phyloP scores from a whole-genome alignment of 1,284 basidiomycete genomes.

The Neolentinus lepideus region DNA sequence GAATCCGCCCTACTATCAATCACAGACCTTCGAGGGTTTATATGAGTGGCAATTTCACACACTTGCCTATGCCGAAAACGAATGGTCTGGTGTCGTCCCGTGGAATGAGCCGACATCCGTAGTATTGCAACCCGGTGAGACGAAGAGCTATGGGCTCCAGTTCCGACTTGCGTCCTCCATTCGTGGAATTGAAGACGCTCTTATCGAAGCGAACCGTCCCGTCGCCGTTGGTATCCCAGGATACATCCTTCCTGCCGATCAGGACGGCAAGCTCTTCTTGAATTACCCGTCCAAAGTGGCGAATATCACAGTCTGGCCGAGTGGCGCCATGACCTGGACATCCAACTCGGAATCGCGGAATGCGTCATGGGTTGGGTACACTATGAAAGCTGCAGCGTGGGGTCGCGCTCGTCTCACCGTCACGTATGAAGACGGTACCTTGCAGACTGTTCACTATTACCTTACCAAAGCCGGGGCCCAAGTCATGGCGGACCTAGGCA shows the following conservation, averaged over 20 bases:
- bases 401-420: slow-evolving; percentile 44
- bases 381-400: slow-evolving; percentile 38
- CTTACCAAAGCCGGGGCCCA: slow-evolving; percentile 40
- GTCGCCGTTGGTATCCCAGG: slow-evolving; percentile 48
- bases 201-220: slow-evolving; percentile 35
- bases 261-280: slow-evolving; percentile 45
- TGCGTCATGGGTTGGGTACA: slow-evolving; percentile 40
- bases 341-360: slow-evolving; percentile 35
- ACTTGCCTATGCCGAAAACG: slow-evolving; percentile 48
- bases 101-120: slow-evolving; percentile 51
- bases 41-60: slow-evolving; percentile 60
- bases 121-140: slow-evolving; percentile 39
- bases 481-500: slow-evolving; percentile 40
- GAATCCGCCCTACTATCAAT: slow-evolving; percentile 43
- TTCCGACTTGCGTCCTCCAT: slow-evolving; percentile 45
- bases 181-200: slow-evolving; percentile 38
- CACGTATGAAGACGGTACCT: slow-evolving; percentile 41
- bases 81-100: slow-evolving; percentile 44
- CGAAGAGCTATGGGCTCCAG: slow-evolving; percentile 45
- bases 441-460: slow-evolving; percentile 50
- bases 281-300: slow-evolving; percentile 33
- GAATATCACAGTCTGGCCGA: slow-evolving; percentile 36
- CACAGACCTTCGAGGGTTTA: slow-evolving; percentile 53
- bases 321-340: slow-evolving; percentile 41
- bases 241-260: slow-evolving; percentile 44